Evolutionary conservation across 805 yeast genomes (phyloP), one percentile per base, ranked within the genome.

Genomic region (Cyberlindnera japonica): DNA sequence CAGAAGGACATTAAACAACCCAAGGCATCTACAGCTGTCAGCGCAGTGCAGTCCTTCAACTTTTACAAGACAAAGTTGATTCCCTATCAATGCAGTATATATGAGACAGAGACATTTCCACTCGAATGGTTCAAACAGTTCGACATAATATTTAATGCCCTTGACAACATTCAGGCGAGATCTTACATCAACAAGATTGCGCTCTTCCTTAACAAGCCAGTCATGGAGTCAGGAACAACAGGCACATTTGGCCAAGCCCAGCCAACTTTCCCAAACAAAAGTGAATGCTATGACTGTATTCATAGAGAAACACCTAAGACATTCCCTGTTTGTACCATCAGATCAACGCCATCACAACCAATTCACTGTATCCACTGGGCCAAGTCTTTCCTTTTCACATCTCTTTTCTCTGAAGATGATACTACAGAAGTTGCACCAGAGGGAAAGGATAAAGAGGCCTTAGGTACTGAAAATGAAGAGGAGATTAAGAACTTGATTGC

Each of bases 301-400:
- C 77, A 83, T 5, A 88, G 91, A 55, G 93, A 80, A 26, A 81
- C 95, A 0, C 96, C 97, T 6, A 89, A 85, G 55, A 74, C 93
- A 0, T 93, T 79, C 60, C 97, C 99, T 0, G 96, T 93, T 2
- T 93, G 99, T 61, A 93, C 99, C 0, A 93, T 93, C 43, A 72
- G 99, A 48, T 87, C 96, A 6, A 93, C 99, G 0, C 99, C 99
- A 0, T 86, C 96, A 0, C 89, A 85, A 57, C 97, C 97, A 0
- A 82, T 93, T 6, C 99, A 93, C 58, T 89, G 96, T 61, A 82
- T 93, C 19, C 95, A 95, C 1, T 93, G 99, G 99, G 95, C 97
- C 8, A 93, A 93, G 58, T 87, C 84, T 52, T 95, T 87, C 56
- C 64, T 93, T 37, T 89, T 93, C 57, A 72, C 77, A 18, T 95